Base-by-base conservation (phyloP, 2,329 filamentous ascomycete genomes). In the Leptographium flavum region DNA sequence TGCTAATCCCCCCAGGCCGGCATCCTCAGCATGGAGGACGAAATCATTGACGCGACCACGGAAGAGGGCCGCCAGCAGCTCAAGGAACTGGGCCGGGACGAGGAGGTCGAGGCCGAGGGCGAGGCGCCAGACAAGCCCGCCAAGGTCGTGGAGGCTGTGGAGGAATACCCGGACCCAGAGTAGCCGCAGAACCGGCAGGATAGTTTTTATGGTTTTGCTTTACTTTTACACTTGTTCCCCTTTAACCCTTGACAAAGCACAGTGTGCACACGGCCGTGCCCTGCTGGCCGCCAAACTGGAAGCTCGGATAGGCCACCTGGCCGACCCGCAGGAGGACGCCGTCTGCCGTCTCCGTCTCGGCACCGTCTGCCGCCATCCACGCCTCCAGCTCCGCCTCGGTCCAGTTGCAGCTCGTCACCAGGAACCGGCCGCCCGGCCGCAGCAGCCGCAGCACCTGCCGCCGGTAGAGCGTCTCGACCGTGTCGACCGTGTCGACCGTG, bases 371-470 rank as follows among this genome's bases (percentile, higher is more conserved):
- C 42, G 73, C 77, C 58, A 96, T 92, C 87, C 90, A 96, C 15
- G 64, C 65, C 49, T 73, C 68, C 55, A 98, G 64, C 67, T 98
- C 92, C 35, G 79, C 74, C 66, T 92, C 87, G 1, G 90, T 96
- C 92, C 92, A 98, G 64, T 98, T 98, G 61, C 92, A 98, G 62
- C 87, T 95, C 45, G 92, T 96, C 45, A 98, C 76, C 48, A 95
- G 63, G 54, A 96, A 74, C 22, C 86, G 68, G 0, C 86, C 86
- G 2, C 80, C 81, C 1, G 63, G 65, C 54, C 76, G 78, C 43
- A 96, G 72, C 51, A 96, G 69, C 25, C 63, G 64, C 49, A 80
- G 66, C 28, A 90, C 79, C 43, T 77, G 75, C 39, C 72, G 70
- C 40, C 76, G 73, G 64, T 98, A 98, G 4, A 72, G 71, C 60